These are phyloP conservation scores for Nicotiana benthamiana DNA, from an alignment of 257 asterid species.

Conservation along the genomic window DNA sequence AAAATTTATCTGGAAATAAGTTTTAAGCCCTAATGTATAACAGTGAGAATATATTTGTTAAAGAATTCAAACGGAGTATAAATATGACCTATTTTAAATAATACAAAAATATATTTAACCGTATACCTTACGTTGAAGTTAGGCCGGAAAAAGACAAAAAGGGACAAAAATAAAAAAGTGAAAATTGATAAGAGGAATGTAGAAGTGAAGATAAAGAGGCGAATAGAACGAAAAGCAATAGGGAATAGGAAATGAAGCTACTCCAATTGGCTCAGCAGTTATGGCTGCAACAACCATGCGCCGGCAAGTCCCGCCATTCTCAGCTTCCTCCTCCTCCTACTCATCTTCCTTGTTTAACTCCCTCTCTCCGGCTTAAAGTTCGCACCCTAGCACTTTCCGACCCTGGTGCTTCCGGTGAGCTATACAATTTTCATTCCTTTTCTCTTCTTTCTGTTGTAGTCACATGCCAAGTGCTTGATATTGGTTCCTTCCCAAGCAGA, in stretches of 20 bases:
- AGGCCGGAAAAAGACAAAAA: neutral
- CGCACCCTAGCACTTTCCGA: neutral
- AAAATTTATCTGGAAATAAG: too few species aligned
- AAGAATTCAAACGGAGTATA: too few species aligned
- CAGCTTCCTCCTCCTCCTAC: neutral
- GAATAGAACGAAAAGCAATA: neutral
- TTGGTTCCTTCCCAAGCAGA: neutral
- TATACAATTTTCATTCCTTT: neutral
- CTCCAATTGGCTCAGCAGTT: constrained; percentile 1
- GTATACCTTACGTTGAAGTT: neutral
- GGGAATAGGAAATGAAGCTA: neutral
- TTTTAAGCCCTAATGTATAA: too few species aligned
- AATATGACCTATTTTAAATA: too few species aligned
- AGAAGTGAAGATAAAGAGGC: neutral
- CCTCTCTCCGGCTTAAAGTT: neutral
- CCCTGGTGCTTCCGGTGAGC: neutral
- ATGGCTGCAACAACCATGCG: neutral
- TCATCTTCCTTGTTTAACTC: neutral
- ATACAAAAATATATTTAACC: too few species aligned
- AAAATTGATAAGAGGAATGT: neutral
- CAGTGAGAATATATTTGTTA: too few species aligned
- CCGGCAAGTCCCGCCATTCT: neutral
- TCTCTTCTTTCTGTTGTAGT: neutral
- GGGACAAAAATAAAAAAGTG: too few species aligned
- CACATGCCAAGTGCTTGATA: neutral